These are phyloP conservation scores for Metschnikowia cubensis DNA, from an alignment of 805 yeast species.

Conservation along the genomic window DNA sequence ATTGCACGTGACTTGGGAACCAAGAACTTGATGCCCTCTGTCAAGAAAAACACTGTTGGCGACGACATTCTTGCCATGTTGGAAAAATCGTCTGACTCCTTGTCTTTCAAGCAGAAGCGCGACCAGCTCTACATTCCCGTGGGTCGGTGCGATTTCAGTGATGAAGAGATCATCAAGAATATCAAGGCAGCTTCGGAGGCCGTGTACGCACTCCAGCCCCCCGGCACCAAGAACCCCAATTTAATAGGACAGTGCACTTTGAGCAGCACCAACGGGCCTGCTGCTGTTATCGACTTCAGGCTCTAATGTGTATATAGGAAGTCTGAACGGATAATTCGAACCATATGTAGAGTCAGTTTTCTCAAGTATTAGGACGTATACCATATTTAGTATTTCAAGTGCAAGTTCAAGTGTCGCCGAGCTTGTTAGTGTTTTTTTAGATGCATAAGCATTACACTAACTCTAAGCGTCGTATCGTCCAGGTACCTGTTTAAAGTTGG, in stretches of 20 bases:
- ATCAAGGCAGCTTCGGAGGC: conserved; percentile 64
- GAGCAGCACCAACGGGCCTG: conserved; percentile 74
- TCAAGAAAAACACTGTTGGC: conserved; percentile 81
- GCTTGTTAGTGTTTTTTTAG: too few species aligned
- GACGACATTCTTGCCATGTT: conserved; percentile 57
- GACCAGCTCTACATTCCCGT: conserved; percentile 61
- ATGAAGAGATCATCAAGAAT: conserved; percentile 69
- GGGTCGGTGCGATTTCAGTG: conserved; percentile 75
- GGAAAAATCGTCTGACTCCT: conserved; percentile 55
- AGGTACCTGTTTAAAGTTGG: not conserved
- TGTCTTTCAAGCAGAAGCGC: conserved; percentile 74
- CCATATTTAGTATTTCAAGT: too few species aligned
- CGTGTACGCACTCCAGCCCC: conserved; percentile 50
- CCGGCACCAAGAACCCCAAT: conserved; percentile 64
- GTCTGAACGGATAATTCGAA: not conserved
- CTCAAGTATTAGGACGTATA: too few species aligned
- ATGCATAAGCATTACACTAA: too few species aligned
- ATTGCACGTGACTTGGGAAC: conserved; percentile 86
- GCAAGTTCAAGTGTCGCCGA: too few species aligned
- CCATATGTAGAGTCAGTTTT: not conserved
- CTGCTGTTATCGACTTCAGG: conserved; percentile 54
- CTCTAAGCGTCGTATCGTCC: too few species aligned
- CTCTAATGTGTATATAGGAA: conserved; percentile 16
- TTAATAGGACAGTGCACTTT: conserved; percentile 65
- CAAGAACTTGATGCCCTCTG: conserved; percentile 81